Evolutionary conservation across 352 stramenopile genomes (phyloP), one percentile per base, ranked within the genome.

Genomic region (Globisporangium irregulare): DNA sequence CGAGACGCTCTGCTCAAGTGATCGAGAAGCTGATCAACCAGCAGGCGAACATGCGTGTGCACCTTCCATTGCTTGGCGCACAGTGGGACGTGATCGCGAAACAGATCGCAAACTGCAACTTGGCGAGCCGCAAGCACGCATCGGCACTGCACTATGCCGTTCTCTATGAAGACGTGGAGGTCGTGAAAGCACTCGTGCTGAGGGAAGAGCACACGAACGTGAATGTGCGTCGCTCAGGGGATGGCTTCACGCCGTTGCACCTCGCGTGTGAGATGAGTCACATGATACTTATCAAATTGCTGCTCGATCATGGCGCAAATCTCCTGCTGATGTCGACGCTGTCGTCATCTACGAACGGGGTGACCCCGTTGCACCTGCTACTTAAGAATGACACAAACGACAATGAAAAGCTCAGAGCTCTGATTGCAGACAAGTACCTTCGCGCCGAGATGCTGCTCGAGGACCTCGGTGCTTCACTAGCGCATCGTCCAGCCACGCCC

Each of bases 171-270:
- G 80, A 87, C 20, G 20, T 75, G 3, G 69, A 59, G 1, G 73
- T 90, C 15, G 78, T 81, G 4, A 62, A 68, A 6, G 67, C 71
- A 27, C 73, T 92, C 1, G 64, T 89, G 14, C 34, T 27, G 0
- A 73, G 60, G 10, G 60, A 71, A 15, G 70, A 74, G 55, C 62
- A 80, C 59, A 76, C 82, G 15, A 86, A 86, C 38, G 80, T 87
- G 4, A 85, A 90, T 50, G 84, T 92, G 1, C 73, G 75, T 0
- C 72, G 84, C 20, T 90, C 80, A 9, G 73, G 82, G 12, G 82
- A 90, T 66, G 80, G 84, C 1, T 92, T 87, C 60, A 86, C 84
- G 6, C 81, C 84, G 8, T 60, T 92, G 32, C 84, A 92, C 70
- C 53, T 92, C n/a, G 84, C 79, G 4, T 90, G 81, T 18, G 68